phyloP scores from a whole-genome alignment of 2,329 filamentous ascomycete species.

The Clarireedia homoeocarpa region DNA sequence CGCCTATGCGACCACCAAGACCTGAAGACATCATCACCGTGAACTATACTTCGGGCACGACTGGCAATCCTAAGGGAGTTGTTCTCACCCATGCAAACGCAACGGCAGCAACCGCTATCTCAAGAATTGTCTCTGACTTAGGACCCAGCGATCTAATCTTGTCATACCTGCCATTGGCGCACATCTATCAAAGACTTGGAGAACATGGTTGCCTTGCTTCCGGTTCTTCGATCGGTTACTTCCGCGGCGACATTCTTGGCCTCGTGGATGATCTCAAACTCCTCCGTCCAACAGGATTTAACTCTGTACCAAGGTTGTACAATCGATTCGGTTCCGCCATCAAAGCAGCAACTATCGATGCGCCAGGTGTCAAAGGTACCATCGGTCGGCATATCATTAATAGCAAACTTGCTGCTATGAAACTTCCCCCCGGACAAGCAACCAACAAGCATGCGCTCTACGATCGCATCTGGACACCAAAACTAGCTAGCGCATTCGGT shows the following conservation, averaged over 20 bases:
- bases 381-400: conserved; percentile 73
- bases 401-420: conserved; percentile 73
- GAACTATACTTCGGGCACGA: conserved; percentile 86
- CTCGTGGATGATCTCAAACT: conserved; percentile 88
- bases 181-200: conserved; percentile 82
- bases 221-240: conserved; percentile 77
- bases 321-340: conserved; percentile 85
- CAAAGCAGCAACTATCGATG: conserved; percentile 68
- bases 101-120: conserved; percentile 60
- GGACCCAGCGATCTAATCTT: conserved; percentile 53
- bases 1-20: conserved; percentile 59
- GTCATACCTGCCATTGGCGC: conserved; percentile 88
- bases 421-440: conserved; percentile 62
- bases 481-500: conserved; percentile 76
- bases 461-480: conserved; percentile 84
- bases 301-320: conserved; percentile 84
- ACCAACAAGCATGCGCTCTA: conserved; percentile 71
- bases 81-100: conserved; percentile 76
- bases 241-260: conserved; percentile 81
- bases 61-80: conserved; percentile 75
- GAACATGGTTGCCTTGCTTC: conserved; percentile 69
- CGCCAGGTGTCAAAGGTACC: conserved; percentile 70
- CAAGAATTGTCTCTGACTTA: conserved; percentile 46
- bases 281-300: conserved; percentile 72
- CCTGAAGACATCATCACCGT: conserved; percentile 78